These are phyloP conservation scores for Grigorovia transvaalensis DNA, from an alignment of 805 yeast species.

Conservation along the genomic window DNA sequence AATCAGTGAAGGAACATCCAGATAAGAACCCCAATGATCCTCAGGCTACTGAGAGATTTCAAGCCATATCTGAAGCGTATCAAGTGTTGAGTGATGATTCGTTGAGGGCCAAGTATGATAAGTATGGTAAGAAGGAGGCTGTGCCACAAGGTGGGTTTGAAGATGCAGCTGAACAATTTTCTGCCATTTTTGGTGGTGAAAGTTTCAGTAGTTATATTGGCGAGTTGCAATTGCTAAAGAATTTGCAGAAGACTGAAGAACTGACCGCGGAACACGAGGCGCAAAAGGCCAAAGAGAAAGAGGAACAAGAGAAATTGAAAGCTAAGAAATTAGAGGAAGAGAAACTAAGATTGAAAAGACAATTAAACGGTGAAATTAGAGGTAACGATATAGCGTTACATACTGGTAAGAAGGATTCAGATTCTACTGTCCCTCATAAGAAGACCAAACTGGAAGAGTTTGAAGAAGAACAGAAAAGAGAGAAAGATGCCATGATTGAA, in stretches of 20 bases:
- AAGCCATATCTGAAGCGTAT: conserved; percentile 56
- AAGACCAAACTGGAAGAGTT: conserved; percentile 44
- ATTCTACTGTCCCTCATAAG: conserved; percentile 21
- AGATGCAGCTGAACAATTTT: conserved; percentile 63
- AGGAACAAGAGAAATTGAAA: conserved; percentile 20
- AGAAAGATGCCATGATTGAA: conserved; percentile 54
- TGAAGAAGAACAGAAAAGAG: conserved; percentile 67
- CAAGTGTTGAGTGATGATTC: conserved; percentile 62
- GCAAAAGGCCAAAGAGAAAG: conserved; percentile 28
- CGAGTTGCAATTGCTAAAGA: conserved; percentile 68
- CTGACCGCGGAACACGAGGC: conserved; percentile 38
- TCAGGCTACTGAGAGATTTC: conserved; percentile 61
- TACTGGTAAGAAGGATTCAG: conserved; percentile 1
- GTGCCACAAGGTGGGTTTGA: conserved; percentile 64
- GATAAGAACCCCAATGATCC: conserved; percentile 75
- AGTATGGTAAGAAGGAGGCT: conserved; percentile 63
- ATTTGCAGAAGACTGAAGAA: conserved; percentile 54
- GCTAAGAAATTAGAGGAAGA: conserved; percentile 5
- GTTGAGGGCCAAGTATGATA: conserved; percentile 59
- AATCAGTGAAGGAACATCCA: conserved; percentile 69
- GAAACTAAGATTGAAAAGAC: neutral
- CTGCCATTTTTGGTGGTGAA: conserved; percentile 78
- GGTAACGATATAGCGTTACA: neutral
- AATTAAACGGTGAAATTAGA: neutral
- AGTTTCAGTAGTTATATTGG: conserved; percentile 84